phyloP scores from a whole-genome alignment of 768 basidiomycete genomes.

The Paxillus rubicundulus region DNA sequence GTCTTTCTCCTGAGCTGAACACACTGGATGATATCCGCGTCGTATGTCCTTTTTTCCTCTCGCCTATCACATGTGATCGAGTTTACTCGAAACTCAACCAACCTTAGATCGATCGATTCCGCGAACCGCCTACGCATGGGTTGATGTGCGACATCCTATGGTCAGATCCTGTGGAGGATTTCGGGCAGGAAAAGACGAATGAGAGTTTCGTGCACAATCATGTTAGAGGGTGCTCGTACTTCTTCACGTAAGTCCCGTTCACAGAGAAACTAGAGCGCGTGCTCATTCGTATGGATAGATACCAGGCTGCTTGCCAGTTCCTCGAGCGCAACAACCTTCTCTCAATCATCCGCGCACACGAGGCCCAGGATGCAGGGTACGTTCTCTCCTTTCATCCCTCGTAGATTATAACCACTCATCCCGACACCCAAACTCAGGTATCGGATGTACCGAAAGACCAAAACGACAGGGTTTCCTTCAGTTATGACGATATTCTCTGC shows the following conservation, averaged over 20 bases:
- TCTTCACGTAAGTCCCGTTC: constrained; percentile 64
- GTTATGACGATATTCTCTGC: constrained; percentile 99
- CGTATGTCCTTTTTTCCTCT: constrained; percentile 44
- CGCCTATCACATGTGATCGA: not conserved
- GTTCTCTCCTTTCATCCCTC: constrained; percentile 18
- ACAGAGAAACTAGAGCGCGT: not conserved
- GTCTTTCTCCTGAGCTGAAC: constrained; percentile 90
- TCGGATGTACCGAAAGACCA: constrained; percentile 99
- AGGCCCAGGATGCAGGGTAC: constrained; percentile 97
- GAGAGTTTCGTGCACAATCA: constrained; percentile 96
- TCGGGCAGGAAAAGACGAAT: constrained; percentile 87
- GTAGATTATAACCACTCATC: not conserved
- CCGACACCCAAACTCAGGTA: constrained; percentile 48
- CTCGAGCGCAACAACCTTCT: constrained; percentile 95
- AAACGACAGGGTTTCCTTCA: constrained; percentile 96
- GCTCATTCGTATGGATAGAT: constrained; percentile 46
- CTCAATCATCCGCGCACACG: constrained; percentile 96
- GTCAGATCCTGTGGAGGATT: constrained; percentile 98
- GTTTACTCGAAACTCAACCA: not conserved
- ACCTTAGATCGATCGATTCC: constrained; percentile 89
- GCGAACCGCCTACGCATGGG: constrained; percentile 95
- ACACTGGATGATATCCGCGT: constrained; percentile 92
- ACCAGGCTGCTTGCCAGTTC: constrained; percentile 96
- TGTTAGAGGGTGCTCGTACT: constrained; percentile 95
- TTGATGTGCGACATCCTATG: constrained; percentile 99